Percentiles rank a stretch among this genome's conserved stretches.
These are phyloP conservation scores for Vitis rupestris DNA, from an alignment of 164 flowering plant genomes.

Conservation along the genomic window DNA sequence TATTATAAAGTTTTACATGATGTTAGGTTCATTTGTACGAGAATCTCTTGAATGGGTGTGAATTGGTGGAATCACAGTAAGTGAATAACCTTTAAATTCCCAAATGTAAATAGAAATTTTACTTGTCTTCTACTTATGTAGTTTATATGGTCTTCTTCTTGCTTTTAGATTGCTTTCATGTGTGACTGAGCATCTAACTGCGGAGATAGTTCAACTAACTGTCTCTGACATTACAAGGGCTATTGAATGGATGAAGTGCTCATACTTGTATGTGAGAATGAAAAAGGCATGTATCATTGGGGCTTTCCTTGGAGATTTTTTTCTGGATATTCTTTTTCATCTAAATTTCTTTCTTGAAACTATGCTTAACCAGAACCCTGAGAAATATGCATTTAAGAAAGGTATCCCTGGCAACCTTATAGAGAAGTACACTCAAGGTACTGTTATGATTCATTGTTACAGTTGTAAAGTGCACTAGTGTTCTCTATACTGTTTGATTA, in stretches of 20 bases:
- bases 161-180: conserved; percentile 76
- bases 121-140: conserved; percentile 5
- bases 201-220: conserved; percentile 94
- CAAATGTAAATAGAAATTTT: neutral
- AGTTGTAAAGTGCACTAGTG: neutral
- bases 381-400: conserved; percentile 63
- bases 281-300: conserved; percentile 64
- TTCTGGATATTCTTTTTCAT: conserved; percentile 4
- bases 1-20: conserved; percentile 8
- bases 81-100: conserved; percentile 18
- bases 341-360: conserved; percentile 14
- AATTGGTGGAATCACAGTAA: conserved; percentile 95
- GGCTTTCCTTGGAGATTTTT: conserved; percentile 2
- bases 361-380: conserved; percentile 67
- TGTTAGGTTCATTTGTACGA: conserved; percentile 90
- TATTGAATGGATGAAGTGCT: conserved; percentile 97
- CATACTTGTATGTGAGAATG: conserved; percentile 86
- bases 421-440: conserved; percentile 90
- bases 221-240: conserved; percentile 82
- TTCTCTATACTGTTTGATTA: conserved; percentile 6
- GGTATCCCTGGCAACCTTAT: conserved; percentile 52
- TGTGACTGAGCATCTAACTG: conserved; percentile 88
- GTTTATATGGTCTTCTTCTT: conserved; percentile 9
- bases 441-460: neutral
- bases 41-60: conserved; percentile 93